Conservation (phyloP, 805 yeast genomes). For the Clavispora carvajalis region DNA sequence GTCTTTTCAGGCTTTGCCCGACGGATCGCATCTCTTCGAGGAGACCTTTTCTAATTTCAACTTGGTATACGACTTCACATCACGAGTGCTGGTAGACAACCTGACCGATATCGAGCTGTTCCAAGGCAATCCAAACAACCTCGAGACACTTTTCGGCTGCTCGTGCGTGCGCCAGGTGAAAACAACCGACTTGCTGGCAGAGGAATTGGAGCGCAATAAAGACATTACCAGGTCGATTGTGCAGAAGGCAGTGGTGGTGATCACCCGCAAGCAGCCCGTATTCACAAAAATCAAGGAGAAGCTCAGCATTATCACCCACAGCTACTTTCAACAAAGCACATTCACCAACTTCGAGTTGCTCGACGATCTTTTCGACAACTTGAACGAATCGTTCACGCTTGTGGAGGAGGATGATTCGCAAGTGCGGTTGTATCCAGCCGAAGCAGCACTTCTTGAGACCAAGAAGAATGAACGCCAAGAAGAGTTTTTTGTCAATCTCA, state of each 20-base stretch:
- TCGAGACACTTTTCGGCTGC: conserved; percentile 83
- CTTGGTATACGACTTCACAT: conserved; percentile 59
- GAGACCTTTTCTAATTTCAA: conserved; percentile 93
- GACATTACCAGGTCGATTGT: conserved; percentile 82
- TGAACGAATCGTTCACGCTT: conserved; percentile 32
- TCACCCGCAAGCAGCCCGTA: conserved; percentile 74
- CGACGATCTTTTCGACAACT: conserved; percentile 63
- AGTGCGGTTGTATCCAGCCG: background rate
- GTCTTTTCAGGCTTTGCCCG: conserved; percentile 94
- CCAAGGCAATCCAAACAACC: conserved; percentile 35
- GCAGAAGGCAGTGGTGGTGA: conserved; percentile 85
- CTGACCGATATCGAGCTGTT: conserved; percentile 29
- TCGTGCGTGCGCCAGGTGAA: conserved; percentile 85
- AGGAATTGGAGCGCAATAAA: conserved; percentile 42
- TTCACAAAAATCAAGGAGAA: conserved; percentile 87
- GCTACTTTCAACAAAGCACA: conserved; percentile 76
- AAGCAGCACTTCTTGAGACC: conserved; percentile 9
- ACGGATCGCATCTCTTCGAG: conserved; percentile 89
- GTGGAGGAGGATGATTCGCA: conserved; percentile 17
- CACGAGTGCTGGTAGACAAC: conserved; percentile 41
- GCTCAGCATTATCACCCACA: conserved; percentile 79
- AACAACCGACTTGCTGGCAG: conserved; percentile 48
- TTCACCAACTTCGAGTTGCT: conserved; percentile 68
- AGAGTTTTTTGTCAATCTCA: conserved; percentile 57
- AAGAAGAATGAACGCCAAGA: conserved; percentile 26